Evolutionary conservation across 202 grass and related monocot species (phyloP), one percentile per base, ranked within the genome.

Genomic region (Zoysia matrella): DNA sequence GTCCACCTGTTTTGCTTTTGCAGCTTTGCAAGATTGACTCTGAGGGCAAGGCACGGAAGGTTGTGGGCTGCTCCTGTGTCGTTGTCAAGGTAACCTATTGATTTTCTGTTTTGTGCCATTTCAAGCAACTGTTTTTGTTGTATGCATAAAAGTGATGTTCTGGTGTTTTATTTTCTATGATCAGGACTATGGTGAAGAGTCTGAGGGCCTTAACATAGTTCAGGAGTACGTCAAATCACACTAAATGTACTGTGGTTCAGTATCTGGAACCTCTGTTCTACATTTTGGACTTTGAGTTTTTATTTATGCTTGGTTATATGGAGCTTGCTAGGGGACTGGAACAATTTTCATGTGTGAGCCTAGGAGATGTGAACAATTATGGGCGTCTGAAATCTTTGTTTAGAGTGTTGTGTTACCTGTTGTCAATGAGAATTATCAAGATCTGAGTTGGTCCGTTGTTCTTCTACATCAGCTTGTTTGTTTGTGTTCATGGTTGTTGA

Each of bases 21-120:
- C 52, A 83, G 80, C 80, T 75, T 48, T 75, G 30, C 30, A 36
- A 36, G 30, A 36, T 36, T 36, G 30, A 36, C 30, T 36, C 30
- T 36, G 30, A 36, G 30, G 30, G 30, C 30, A 36, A 36, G 30
- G 30, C 30, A 36, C 30, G 30, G 30, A 36, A 36, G 30, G 30
- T 36, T 36, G 30, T 36, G 30, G 30, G 30, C 1, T 36, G 30
- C 30, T 36, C 30, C 30, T 36, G 89, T 11, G 80, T 88, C 2
- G 86, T 94, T 45, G 75, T 94, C 16, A 94, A 91, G 92, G 92
- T 89, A 77, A 67, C 12, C 8, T 39, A 54, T 46, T 64, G 30
- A 36, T 60, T 60, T 56, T 5, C 7, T 43, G 7, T 5, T 46
- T 36, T 36, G 0, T 53, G 46, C 0, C 60, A 3, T 4, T 13